These are phyloP conservation scores for Priceomyces castillae DNA, from an alignment of 805 yeast genomes.

Conservation along the genomic window DNA sequence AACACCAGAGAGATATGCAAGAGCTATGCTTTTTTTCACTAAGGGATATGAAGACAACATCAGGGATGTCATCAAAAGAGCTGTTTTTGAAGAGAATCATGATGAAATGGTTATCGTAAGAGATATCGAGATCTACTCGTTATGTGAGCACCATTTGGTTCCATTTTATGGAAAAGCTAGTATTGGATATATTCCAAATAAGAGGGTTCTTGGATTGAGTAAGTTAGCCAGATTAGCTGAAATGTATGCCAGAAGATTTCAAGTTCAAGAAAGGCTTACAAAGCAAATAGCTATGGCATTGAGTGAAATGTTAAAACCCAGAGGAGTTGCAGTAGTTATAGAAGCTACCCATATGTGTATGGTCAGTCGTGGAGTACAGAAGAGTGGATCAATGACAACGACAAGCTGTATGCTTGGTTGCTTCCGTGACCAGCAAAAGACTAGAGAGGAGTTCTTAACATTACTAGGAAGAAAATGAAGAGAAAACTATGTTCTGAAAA, in stretches of 20 bases:
- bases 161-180: constrained; percentile 97
- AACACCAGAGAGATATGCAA: constrained; percentile 94
- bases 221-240: constrained; percentile 95
- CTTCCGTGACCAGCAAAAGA: constrained; percentile 88
- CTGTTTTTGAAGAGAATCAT: constrained; percentile 96
- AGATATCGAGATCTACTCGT: constrained; percentile 86
- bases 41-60: constrained; percentile 96
- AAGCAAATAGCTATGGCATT: constrained; percentile 97
- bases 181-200: constrained; percentile 96
- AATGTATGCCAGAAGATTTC: constrained; percentile 92
- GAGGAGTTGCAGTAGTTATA: constrained; percentile 97
- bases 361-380: constrained; percentile 97
- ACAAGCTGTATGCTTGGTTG: constrained; percentile 98
- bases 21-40: constrained; percentile 94
- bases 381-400: constrained; percentile 88
- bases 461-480: constrained; percentile 59
- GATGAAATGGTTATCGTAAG: constrained; percentile 98
- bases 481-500: neutral
- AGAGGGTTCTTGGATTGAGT: constrained; percentile 86
- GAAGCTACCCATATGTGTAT: constrained; percentile 99
- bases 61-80: constrained; percentile 86
- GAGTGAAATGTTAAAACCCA: constrained; percentile 84
- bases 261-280: constrained; percentile 96
- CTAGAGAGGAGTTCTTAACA: constrained; percentile 92
- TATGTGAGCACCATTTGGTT: constrained; percentile 97